phyloP scores from a whole-genome alignment of 768 basidiomycete species.

The Kwoniella bestiolae region DNA sequence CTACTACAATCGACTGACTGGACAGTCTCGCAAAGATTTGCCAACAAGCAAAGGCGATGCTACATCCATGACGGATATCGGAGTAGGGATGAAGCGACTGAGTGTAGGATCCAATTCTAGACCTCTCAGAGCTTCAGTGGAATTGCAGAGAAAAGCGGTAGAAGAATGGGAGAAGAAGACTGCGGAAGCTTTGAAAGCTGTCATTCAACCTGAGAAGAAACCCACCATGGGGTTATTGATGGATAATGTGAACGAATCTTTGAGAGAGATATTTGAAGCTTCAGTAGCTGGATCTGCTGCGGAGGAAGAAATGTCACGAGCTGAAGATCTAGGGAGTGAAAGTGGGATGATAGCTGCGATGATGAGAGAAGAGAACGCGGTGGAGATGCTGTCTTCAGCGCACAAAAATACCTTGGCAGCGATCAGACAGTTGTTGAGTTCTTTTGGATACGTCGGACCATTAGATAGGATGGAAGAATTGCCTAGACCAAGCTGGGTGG shows the following conservation, averaged over 20 bases:
- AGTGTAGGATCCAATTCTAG: constrained; percentile 24
- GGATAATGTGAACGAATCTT: constrained; percentile 41
- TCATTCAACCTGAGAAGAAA: constrained; percentile 7
- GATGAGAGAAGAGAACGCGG: constrained; percentile 41
- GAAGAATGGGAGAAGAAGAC: constrained; percentile 30
- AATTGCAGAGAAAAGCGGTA: constrained; percentile 29
- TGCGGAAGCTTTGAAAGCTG: constrained; percentile 12
- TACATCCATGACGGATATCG: constrained; percentile 9
- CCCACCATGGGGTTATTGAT: constrained; percentile 39
- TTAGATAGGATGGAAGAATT: constrained; percentile 41
- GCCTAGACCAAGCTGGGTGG: constrained; percentile 46
- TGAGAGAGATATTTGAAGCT: constrained; percentile 50
- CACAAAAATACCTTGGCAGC: constrained; percentile 25
- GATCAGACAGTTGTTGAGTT: constrained; percentile 31
- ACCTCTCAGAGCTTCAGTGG: constrained; percentile 27
- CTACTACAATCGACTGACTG: constrained; percentile 74
- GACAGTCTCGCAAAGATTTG: constrained; percentile 59
- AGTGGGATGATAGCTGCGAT: constrained; percentile 31
- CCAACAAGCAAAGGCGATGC: constrained; percentile 25
- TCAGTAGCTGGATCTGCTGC: constrained; percentile 45
- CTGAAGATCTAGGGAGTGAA: constrained; percentile 28
- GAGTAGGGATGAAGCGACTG: constrained; percentile 24
- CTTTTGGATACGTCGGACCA: constrained; percentile 51
- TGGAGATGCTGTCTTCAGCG: constrained; percentile 25
- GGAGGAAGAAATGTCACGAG: constrained; percentile 47